A percentile compares a stretch with the other conserved stretches of the same genome.
Conservation (phyloP, 2,329 filamentous ascomycete genomes). For the Colletotrichum euphorbiae region DNA sequence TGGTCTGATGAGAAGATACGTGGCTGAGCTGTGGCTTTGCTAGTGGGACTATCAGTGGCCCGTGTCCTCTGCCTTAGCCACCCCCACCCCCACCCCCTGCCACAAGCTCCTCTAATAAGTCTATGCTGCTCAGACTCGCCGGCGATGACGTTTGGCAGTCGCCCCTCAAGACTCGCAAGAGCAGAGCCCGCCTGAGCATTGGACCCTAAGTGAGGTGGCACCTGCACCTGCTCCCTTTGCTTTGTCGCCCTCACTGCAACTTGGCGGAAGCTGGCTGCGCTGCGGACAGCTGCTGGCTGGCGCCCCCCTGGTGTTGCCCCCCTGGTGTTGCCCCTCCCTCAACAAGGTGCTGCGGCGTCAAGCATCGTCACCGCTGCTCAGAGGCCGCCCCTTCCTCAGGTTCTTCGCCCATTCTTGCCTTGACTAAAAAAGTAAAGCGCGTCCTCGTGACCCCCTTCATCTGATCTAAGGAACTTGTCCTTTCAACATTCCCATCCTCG, state of each 20-base stretch:
- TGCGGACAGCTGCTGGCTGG: background rate
- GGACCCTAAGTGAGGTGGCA: constrained; percentile 16
- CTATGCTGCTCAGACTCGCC: background rate
- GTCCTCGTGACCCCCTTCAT: constrained; percentile 36
- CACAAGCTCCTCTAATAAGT: constrained; percentile 31
- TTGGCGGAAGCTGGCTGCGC: background rate
- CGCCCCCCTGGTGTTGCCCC: background rate
- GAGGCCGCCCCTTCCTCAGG: constrained; percentile 28
- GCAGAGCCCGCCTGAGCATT: background rate
- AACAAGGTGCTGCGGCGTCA: constrained; percentile 21
- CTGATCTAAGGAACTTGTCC: constrained; percentile 15
- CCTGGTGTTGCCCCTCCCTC: constrained; percentile 19
- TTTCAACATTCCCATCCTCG: constrained; percentile 23
- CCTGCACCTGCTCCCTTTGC: constrained; percentile 27
- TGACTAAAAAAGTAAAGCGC: constrained; percentile 33
- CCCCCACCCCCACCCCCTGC: constrained; percentile 31
- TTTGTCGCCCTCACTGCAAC: background rate
- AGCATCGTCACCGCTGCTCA: constrained; percentile 32
- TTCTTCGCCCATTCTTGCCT: background rate
- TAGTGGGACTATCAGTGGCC: background rate
- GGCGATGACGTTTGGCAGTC: constrained; percentile 35
- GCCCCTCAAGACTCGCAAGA: constrained; percentile 15
- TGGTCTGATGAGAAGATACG: background rate
- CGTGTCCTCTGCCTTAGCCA: constrained; percentile 10
- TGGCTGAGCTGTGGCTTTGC: constrained; percentile 13